Conservation (phyloP, 2,329 filamentous ascomycete genomes). For the Neobulgaria alba region DNA sequence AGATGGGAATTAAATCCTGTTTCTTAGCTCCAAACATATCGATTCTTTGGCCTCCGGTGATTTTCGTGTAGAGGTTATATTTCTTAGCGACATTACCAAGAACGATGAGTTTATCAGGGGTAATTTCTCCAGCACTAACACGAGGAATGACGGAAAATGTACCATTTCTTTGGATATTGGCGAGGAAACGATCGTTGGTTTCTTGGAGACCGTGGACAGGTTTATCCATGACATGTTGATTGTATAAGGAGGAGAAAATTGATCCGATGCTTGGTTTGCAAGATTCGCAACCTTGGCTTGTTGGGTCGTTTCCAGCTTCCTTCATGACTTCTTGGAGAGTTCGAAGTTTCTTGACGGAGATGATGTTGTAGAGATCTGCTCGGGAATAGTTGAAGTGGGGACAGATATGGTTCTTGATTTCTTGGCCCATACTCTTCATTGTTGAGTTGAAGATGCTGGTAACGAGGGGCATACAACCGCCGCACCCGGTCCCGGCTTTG, state of each 20-base stretch:
- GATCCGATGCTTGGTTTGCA: slow-evolving; percentile 79
- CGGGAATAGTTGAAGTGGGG: slow-evolving; percentile 77
- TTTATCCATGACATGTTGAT: slow-evolving; percentile 70
- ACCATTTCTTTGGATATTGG: slow-evolving; percentile 85
- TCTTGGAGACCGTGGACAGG: slow-evolving; percentile 71
- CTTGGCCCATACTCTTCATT: slow-evolving; percentile 76
- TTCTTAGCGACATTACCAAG: slow-evolving; percentile 80
- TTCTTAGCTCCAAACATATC: slow-evolving; percentile 90
- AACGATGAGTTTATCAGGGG: slow-evolving; percentile 72
- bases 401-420: slow-evolving; percentile 80
- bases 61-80: slow-evolving; percentile 81
- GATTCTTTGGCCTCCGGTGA: slow-evolving; percentile 85
- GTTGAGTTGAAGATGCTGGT: slow-evolving; percentile 85
- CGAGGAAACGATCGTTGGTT: slow-evolving; percentile 81
- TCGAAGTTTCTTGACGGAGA: slow-evolving; percentile 70
- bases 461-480: slow-evolving; percentile 82
- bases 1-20: slow-evolving; percentile 75
- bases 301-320: slow-evolving; percentile 60
- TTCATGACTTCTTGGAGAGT: slow-evolving; percentile 71
- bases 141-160: slow-evolving; percentile 85
- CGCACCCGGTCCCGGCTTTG: slow-evolving; percentile 85
- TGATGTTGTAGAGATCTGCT: slow-evolving; percentile 82
- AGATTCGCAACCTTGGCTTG: slow-evolving; percentile 72
- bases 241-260: slow-evolving; percentile 76
- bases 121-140: slow-evolving; percentile 79